phyloP scores from a whole-genome alignment of 805 yeast genomes.

The Candida namnaoensis region DNA sequence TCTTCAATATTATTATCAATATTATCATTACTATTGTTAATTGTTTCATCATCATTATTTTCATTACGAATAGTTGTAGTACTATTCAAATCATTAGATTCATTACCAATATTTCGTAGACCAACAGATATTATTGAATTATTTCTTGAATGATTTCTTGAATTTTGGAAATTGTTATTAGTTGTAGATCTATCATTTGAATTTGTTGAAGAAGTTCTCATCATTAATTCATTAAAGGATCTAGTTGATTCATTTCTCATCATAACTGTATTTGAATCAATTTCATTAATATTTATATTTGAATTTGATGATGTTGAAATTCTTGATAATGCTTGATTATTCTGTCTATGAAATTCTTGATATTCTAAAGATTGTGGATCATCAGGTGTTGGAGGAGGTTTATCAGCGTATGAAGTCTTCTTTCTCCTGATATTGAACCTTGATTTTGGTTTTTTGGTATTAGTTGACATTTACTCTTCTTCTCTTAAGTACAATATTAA shows the following conservation, averaged over 20 bases:
- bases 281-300: no score
- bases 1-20: neutral
- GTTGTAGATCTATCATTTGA: slow-evolving; percentile 7
- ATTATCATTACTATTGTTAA: neutral
- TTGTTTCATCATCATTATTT: slow-evolving; percentile 3
- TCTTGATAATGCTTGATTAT: neutral
- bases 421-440: no score
- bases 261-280: neutral
- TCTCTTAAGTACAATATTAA: no score
- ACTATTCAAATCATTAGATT: neutral
- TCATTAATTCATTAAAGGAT: neutral
- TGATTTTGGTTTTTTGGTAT: no score
- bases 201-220: slow-evolving; percentile 11
- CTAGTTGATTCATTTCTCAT: neutral
- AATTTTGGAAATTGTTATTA: neutral
- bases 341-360: slow-evolving; percentile 8
- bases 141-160: no score
- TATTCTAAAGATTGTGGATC: slow-evolving; percentile 18
- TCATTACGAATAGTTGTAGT: neutral
- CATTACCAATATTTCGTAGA: neutral
- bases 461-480: no score
- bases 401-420: slow-evolving; percentile 24
- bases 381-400: slow-evolving; percentile 29
- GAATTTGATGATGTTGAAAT: slow-evolving; percentile 1
- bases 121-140: no score